Conservation (phyloP, 139 green algal species). For the Chlorella sp. region DNA sequence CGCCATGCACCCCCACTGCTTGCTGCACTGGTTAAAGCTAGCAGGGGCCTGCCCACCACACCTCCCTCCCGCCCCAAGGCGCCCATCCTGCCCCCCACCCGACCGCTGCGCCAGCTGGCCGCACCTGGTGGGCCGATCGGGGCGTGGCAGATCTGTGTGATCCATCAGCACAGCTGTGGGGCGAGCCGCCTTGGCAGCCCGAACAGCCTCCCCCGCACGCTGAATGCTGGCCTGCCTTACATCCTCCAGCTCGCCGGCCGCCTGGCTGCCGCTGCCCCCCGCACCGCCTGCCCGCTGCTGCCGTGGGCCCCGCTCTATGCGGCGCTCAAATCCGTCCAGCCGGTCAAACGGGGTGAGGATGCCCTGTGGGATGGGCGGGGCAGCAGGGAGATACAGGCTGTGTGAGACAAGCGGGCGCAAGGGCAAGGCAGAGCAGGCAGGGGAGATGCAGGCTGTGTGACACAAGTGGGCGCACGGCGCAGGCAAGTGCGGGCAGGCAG, state of each 20-base stretch:
- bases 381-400: no score
- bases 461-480: not conserved
- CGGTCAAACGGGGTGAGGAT: slow-evolving; percentile 90
- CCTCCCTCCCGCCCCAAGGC: no score
- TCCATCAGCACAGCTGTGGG: slow-evolving; percentile 58
- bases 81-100: not conserved
- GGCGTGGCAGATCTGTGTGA: slow-evolving; percentile 58
- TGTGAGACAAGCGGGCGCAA: not conserved
- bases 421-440: not conserved
- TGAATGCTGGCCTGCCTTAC: slow-evolving; percentile 37
- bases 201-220: slow-evolving; percentile 53
- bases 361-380: slow-evolving; percentile 54
- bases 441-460: not conserved
- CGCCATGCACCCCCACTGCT: not conserved
- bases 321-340: slow-evolving; percentile 81
- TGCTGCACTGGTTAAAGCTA: not conserved
- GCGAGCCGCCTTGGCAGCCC: slow-evolving; percentile 38
- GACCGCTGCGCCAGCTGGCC: not conserved
- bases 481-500: not conserved
- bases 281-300: not conserved
- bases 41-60: no score
- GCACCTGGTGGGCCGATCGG: slow-evolving; percentile 34
- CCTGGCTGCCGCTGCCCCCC: not conserved
- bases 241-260: not conserved
- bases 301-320: slow-evolving; percentile 39